phyloP scores from a whole-genome alignment of 1,284 basidiomycete genomes.

The Kwoniella shivajii region DNA sequence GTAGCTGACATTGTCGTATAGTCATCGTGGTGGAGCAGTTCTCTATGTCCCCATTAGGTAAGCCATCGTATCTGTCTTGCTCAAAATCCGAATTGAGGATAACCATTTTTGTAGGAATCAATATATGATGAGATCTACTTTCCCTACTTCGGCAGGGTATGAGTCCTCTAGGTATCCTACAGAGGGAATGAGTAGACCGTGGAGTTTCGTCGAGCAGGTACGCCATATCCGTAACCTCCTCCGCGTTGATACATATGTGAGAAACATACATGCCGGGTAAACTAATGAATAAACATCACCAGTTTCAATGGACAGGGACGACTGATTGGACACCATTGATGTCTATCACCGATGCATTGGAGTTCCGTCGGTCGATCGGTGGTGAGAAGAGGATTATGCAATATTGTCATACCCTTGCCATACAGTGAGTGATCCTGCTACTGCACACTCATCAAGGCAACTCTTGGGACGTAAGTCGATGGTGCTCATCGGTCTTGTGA shows the following conservation, averaged over 20 bases:
- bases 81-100: neutral
- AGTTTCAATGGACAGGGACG: conserved; percentile 45
- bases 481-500: too few species aligned
- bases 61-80: conserved; percentile 16
- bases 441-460: too few species aligned
- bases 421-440: conserved; percentile 49
- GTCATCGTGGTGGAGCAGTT: conserved; percentile 70
- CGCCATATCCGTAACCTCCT: conserved; percentile 4
- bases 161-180: conserved; percentile 53
- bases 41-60: conserved; percentile 77
- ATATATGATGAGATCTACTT: conserved; percentile 68
- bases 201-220: conserved; percentile 58
- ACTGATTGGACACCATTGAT: conserved; percentile 37
- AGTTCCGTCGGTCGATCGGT: conserved; percentile 75
- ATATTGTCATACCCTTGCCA: conserved; percentile 74
- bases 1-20: conserved; percentile 45
- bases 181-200: conserved; percentile 29
- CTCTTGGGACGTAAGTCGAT: too few species aligned
- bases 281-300: neutral
- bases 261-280: conserved; percentile 61
- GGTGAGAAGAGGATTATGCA: conserved; percentile 76
- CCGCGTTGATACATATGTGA: conserved; percentile 60
- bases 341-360: conserved; percentile 61
- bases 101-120: conserved; percentile 61
- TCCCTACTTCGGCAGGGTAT: conserved; percentile 73